Conservation (phyloP, 2,329 filamentous ascomycete genomes). For the Curvularia lunata region DNA sequence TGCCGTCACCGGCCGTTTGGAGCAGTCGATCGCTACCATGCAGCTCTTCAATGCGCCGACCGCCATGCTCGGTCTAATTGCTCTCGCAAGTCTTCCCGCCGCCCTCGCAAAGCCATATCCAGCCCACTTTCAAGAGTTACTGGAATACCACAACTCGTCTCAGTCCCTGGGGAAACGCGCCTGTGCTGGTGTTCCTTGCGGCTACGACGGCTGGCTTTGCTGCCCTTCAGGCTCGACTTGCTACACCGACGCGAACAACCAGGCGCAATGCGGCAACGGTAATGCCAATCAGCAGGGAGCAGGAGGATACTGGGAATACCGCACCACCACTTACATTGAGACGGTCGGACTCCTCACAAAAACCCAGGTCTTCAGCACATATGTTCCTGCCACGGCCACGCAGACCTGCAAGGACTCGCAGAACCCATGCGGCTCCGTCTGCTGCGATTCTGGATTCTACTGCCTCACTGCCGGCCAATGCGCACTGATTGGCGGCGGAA, state of each 20-base stretch:
- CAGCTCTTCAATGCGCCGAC: conserved; percentile 65
- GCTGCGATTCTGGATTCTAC: conserved; percentile 73
- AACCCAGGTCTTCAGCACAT: conserved; percentile 61
- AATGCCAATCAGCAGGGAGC: conserved; percentile 25
- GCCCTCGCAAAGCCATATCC: conserved; percentile 54
- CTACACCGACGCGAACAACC: conserved; percentile 42
- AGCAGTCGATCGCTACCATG: conserved; percentile 29
- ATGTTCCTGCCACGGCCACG: conserved; percentile 27
- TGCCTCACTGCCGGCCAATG: conserved; percentile 66
- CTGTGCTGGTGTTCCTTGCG: conserved; percentile 35
- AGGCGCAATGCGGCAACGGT: conserved; percentile 44
- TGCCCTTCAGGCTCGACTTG: conserved; percentile 41
- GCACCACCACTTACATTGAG: conserved; percentile 63
- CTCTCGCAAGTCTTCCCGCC: conserved; percentile 57
- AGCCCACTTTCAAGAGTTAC: conserved; percentile 35
- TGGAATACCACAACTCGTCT: conserved; percentile 39
- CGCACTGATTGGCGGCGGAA: conserved; percentile 60
- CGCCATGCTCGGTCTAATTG: conserved; percentile 64
- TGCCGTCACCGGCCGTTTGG: conserved; percentile 12
- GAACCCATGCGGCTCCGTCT: conserved; percentile 70
- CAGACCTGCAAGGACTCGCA: conserved; percentile 58
- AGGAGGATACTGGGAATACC: conserved; percentile 61
- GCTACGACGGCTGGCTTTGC: conserved; percentile 46
- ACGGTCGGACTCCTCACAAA: conserved; percentile 59
- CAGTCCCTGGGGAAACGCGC: conserved; percentile 31